Percentiles rank a stretch among this genome's conserved stretches.
Conservation (phyloP, 805 yeast genomes). For the Pichia eremophila region DNA sequence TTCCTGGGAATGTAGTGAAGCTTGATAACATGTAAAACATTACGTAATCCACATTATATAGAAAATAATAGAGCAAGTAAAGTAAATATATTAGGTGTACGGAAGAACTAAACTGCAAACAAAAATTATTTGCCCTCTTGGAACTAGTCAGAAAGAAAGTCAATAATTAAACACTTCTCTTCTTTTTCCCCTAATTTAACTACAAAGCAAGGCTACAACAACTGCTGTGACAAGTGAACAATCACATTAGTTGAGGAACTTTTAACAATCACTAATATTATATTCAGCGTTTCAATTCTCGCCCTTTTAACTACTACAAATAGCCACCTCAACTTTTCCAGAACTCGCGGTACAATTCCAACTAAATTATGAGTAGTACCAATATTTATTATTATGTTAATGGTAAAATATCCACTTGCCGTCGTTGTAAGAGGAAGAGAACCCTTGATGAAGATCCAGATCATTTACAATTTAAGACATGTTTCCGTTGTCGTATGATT, state of each 20-base stretch:
- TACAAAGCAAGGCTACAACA: no score
- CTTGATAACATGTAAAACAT: no score
- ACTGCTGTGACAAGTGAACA: no score
- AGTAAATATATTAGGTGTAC: no score
- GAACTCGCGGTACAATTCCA: background rate
- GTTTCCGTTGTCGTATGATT: conserved; percentile 49
- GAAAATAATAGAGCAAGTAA: no score
- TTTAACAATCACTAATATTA: no score
- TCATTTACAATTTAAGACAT: conserved; percentile 46
- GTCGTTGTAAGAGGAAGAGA: conserved; percentile 50
- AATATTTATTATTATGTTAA: conserved; percentile 17
- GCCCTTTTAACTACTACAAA: background rate
- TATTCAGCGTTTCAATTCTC: no score
- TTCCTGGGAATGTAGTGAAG: conserved; percentile 14
- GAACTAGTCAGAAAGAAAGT: background rate
- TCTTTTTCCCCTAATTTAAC: no score
- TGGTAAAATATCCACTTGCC: conserved; percentile 35
- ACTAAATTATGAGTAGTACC: background rate
- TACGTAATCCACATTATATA: no score
- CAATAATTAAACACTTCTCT: no score
- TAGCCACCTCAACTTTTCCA: background rate
- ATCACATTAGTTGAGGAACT: no score
- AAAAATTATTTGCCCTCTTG: background rate
- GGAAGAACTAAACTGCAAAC: background rate
- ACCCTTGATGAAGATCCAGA: conserved; percentile 47